phyloP scores from a whole-genome alignment of 192 early-diverging fungal genomes.

The Coemansia sp. region DNA sequence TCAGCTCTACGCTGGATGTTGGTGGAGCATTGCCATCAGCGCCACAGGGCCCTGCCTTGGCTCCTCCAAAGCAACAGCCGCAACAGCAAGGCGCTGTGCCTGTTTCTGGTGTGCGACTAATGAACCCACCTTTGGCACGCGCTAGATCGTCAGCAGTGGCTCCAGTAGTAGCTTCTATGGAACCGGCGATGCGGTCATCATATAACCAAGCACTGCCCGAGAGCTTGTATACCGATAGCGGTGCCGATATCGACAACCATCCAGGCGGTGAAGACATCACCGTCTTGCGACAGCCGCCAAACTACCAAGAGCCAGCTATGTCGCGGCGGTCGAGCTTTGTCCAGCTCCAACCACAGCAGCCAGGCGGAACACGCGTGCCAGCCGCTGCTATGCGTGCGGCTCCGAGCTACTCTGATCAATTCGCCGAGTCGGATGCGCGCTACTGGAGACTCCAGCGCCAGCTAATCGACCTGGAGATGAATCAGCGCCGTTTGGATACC shows the following conservation, averaged over 20 bases:
- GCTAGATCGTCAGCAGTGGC: neutral
- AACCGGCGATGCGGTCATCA: neutral
- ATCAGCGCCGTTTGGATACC: constrained; percentile 26
- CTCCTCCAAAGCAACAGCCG: constrained; percentile 7
- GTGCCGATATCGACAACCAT: neutral
- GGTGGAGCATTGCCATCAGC: constrained; percentile 28
- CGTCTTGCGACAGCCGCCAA: constrained; percentile 37
- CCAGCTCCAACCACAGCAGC: constrained; percentile 29
- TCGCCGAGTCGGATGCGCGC: constrained; percentile 49
- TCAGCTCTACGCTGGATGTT: constrained; percentile 52
- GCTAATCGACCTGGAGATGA: constrained; percentile 53
- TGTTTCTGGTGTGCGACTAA: neutral
- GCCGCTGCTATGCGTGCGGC: constrained; percentile 14
- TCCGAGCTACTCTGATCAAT: constrained; percentile 33
- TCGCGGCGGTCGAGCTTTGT: constrained; percentile 52
- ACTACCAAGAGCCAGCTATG: constrained; percentile 49
- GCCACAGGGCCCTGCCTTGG: neutral
- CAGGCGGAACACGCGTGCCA: constrained; percentile 18
- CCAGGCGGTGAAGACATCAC: constrained; percentile 13
- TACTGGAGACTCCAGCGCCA: constrained; percentile 57
- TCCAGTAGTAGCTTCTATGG: neutral
- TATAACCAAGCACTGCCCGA: neutral
- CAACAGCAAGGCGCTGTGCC: constrained; percentile 11
- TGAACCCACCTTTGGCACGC: neutral
- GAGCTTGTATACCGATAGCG: neutral